Base-by-base conservation (phyloP, 1,284 basidiomycete species). In the Cutaneotrichosporon sp. region DNA sequence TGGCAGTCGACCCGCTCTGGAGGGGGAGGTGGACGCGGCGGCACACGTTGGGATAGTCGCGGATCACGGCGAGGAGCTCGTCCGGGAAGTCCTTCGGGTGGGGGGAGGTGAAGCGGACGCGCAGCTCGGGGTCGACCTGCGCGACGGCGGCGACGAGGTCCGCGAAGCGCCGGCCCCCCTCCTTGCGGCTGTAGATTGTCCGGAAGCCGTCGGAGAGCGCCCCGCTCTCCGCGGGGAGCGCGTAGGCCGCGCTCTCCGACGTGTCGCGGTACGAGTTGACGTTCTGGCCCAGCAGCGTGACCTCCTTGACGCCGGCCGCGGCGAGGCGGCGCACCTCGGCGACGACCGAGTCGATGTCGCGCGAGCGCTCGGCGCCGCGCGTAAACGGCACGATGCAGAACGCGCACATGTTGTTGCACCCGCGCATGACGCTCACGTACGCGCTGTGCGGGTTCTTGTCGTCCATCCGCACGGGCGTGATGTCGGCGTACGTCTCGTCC, bases 341-440 rank as follows among this genome's bases (percentile, higher is more conserved):
- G 13, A 56, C 54, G 31, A 56, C 54, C 14, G 42, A 46, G 54
- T 56, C 43, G 20, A 56, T 56, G 31, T 56, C 54, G 42, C 54
- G 54, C 3, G 45, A 47, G 5, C 54, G 54, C 31, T 56, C 54
- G 1, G 54, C 20, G 3, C 54, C 54, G 6, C 54, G 54, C 27
- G 54, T 56, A 22, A 56, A 56, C 8, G 54, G 54, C 20, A 56
- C 54, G 18, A 56, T 56, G 54, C 54, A 56, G 54, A 56, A 46
- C 31, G 54, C 18, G 54, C 54, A 56, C 54, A 56, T 56, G 43
- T 56, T 56, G 29, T 56, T 56, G 29, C 54, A 56, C 54, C 54
- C 54, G 22, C 54, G 54, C 54, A 56, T 56, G 31, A 56, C 43
- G 54, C 43, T 47, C 20, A 56, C 54, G 31, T 47, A 56, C 20